Evolutionary conservation across 805 yeast species (phyloP), one percentile per base, ranked within the genome.

Genomic region (Wickerhamia fluorescens): DNA sequence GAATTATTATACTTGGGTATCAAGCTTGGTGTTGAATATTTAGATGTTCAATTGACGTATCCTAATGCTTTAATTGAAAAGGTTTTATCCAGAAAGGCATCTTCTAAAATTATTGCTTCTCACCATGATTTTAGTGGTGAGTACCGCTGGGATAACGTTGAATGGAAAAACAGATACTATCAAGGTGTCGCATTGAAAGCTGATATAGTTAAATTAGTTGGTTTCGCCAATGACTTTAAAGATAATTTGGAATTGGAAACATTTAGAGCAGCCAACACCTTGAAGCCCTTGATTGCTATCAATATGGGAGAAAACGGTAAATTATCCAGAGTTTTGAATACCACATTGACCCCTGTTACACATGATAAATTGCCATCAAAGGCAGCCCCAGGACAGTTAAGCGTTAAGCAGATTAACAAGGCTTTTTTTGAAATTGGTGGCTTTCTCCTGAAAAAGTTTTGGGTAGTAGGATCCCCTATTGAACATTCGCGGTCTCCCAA

Each of bases 401-500:
- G 85, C 2, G 61, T 87, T 19, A 56, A 61, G 27, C 73, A 83
- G 48, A 74, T 85, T 39, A 75, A 87, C 54, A 49, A 64, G 32
- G 60, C 75, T 3, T 67, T 66, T 29, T 45, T 70, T 10, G 57
- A 67, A 20, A 61, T 84, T 38, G 95, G 95, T 23, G 75, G 76
- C n/a, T 62, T 75, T 30, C 37, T 56, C 6, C 37, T 70, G 12
- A 71, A 75, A 56, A 63, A 73, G 35, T 83, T 77, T 44, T 82
- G 70, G 54, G 75, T 88, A 35, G 79, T 78, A 37, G 97, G 97
- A 5, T 58, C 66, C 8, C 96, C 97, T 28, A 69, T 88, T 32
- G 55, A 72, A 6, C 96, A 88, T 53, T 87, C 97, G 2, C 75
- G 86, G 52, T 87, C 96, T 2, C 98, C 98, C 24, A 61, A 69